Evolutionary conservation across 148 eudicot genomes (phyloP), one percentile per base, ranked within the genome.

Genomic region (Rhododendron vialii): DNA sequence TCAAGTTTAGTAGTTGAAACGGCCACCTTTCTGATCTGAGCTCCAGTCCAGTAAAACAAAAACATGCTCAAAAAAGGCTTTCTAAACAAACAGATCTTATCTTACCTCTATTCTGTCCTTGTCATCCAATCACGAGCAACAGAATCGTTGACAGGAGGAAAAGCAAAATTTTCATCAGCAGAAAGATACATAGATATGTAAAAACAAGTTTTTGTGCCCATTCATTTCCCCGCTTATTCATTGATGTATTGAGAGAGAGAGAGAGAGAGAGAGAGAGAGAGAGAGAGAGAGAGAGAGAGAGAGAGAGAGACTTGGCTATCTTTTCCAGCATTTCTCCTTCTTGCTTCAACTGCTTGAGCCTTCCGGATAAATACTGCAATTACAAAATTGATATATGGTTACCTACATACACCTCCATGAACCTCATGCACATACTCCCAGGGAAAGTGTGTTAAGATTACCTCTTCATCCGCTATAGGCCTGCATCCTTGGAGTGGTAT

Each of bases 281-380:
- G 75, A 89, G 9, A 48, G 14, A 38, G 55, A 47, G 43, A 67
- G 82, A n/a, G n/a, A n/a, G n/a, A n/a, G n/a, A 50, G 67, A 36
- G 43, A 33, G 65, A 57, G 83, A 85, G 51, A 36, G 75, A 89
- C 90, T 75, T 84, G 28, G 87, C 87, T 15, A 87, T 81, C 83
- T 89, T 89, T 81, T 89, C 90, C 78, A 89, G 87, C 90, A 89
- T 89, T 30, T 87, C 85, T 17, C 80, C 83, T 89, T 89, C 90
- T n/a, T 41, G 47, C 89, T 89, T 89, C 78, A 84, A 61, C 30
- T 89, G 73, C 73, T 84, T 69, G 30, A 89, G 79, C 83, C 36
- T 89, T 30, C 50, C 47, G 22, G 80, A 63, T 75, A 89, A 76
- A 38, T 80, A 78, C 90, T 89, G 77, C 41, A 78, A 80, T 17